These are phyloP conservation scores for Russula vinacea DNA, from an alignment of 768 basidiomycete genomes.

Conservation along the genomic window DNA sequence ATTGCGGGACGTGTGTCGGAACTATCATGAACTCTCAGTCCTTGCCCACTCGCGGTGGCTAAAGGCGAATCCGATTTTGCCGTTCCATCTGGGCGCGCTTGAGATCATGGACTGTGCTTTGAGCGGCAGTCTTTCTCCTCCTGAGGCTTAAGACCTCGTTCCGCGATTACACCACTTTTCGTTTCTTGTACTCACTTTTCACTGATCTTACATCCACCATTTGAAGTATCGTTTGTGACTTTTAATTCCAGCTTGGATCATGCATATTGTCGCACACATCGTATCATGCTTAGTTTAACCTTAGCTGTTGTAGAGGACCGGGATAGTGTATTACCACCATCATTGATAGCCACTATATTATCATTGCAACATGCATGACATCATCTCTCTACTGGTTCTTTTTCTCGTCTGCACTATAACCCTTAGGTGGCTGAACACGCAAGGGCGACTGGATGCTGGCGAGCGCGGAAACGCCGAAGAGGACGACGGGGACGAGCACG, in stretches of 20 bases:
- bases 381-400: slow-evolving; percentile 56
- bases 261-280: slow-evolving; percentile 17
- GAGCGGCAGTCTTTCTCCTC: slow-evolving; percentile 34
- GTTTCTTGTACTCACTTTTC: slow-evolving; percentile 19
- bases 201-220: neutral
- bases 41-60: slow-evolving; percentile 50
- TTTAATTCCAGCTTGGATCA: slow-evolving; percentile 24
- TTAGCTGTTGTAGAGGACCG: slow-evolving; percentile 21
- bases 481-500: slow-evolving; percentile 61
- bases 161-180: neutral
- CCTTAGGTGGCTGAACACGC: slow-evolving; percentile 60
- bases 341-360: slow-evolving; percentile 26
- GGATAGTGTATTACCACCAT: slow-evolving; percentile 27
- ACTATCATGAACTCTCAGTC: slow-evolving; percentile 66
- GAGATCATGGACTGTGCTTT: slow-evolving; percentile 54
- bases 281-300: slow-evolving; percentile 24
- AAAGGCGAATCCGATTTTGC: slow-evolving; percentile 52
- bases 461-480: slow-evolving; percentile 62
- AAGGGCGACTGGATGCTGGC: slow-evolving; percentile 72
- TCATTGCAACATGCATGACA: slow-evolving; percentile 15
- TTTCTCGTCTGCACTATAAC: slow-evolving; percentile 65
- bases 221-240: slow-evolving; percentile 3
- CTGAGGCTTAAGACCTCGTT: slow-evolving; percentile 27
- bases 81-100: slow-evolving; percentile 72
- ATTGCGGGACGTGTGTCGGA: slow-evolving; percentile 57